Percentiles rank a stretch among this genome's conserved stretches.
Evolutionary conservation across 2,329 filamentous ascomycete genomes (phyloP).

Genomic region (Sordariomycetes sp.): DNA sequence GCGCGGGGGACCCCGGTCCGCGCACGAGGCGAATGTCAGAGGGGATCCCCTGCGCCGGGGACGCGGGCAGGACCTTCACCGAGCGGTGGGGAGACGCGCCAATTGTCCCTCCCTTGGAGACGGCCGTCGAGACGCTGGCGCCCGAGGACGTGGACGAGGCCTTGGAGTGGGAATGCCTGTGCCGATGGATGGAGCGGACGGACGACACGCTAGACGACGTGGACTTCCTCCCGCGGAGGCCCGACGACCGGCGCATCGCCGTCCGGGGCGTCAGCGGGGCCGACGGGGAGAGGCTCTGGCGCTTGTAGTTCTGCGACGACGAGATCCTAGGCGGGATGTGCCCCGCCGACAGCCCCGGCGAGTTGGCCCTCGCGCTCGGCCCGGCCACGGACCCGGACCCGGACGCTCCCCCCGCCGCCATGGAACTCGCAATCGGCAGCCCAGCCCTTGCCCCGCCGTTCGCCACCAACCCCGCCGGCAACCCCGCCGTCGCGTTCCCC

Average conservation of each 20-base stretch:
- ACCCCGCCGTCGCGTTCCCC: slow-evolving; percentile 21
- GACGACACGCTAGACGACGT: slow-evolving; percentile 93
- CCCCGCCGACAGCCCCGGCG: slow-evolving; percentile 22
- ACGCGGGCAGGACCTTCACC: slow-evolving; percentile 89
- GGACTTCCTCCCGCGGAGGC: slow-evolving; percentile 82
- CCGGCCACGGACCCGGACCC: not conserved
- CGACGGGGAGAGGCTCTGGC: slow-evolving; percentile 73
- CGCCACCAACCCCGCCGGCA: slow-evolving; percentile 36
- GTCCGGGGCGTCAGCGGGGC: slow-evolving; percentile 73
- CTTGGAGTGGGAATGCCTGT: slow-evolving; percentile 81
- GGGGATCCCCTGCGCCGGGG: slow-evolving; percentile 73
- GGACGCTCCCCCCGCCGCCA: not conserved
- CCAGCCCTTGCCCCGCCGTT: slow-evolving; percentile 28
- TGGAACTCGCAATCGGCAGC: slow-evolving; percentile 12
- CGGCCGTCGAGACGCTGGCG: slow-evolving; percentile 53
- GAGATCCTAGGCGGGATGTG: slow-evolving; percentile 6
- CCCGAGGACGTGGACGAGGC: slow-evolving; percentile 85
- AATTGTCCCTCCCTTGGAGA: slow-evolving; percentile 51
- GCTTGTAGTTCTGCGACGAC: slow-evolving; percentile 32
- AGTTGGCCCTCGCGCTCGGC: slow-evolving; percentile 5
- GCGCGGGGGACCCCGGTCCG: slow-evolving; percentile 35
- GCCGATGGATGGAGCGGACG: slow-evolving; percentile 79
- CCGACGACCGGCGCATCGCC: slow-evolving; percentile 72
- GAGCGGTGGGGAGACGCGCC: slow-evolving; percentile 72
- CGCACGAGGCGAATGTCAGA: slow-evolving; percentile 77